Percentiles rank a stretch among this genome's conserved stretches.
Conservation (phyloP, 2,329 filamentous ascomycete genomes). For the Aureobasidium sp. region DNA sequence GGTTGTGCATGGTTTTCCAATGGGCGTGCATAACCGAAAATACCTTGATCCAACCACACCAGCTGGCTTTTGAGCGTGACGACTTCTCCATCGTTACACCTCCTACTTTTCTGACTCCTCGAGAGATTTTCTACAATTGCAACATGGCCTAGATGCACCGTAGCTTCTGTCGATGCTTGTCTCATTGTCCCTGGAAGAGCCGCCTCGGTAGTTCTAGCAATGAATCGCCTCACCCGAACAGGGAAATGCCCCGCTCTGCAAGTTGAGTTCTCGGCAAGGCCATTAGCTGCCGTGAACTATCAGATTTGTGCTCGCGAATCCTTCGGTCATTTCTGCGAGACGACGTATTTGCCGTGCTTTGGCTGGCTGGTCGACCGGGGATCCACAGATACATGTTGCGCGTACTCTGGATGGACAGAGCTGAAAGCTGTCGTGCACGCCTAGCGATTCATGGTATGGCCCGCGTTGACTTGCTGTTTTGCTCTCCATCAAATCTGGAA, state of each 20-base stretch:
- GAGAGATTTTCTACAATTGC: too few relatives aligned
- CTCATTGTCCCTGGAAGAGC: not conserved
- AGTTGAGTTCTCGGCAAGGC: not conserved
- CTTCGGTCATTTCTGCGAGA: not conserved
- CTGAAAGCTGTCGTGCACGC: not conserved
- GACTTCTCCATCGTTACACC: not conserved
- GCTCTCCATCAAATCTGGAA: not conserved
- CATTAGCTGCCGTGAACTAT: conserved; percentile 9
- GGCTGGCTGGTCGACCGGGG: conserved; percentile 2
- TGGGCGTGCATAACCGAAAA: not conserved
- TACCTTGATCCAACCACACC: not conserved
- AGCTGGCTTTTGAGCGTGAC: not conserved
- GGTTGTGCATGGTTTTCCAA: not conserved
- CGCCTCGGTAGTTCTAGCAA: not conserved
- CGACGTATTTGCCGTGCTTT: not conserved
- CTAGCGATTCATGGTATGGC: not conserved
- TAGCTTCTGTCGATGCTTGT: not conserved
- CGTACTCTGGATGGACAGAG: not conserved
- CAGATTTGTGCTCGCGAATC: not conserved
- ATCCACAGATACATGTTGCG: not conserved
- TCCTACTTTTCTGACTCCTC: not conserved
- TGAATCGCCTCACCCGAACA: not conserved
- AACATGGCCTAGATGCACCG: not conserved
- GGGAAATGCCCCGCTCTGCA: not conserved
- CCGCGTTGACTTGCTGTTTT: not conserved